A percentile compares a stretch with the other conserved stretches of the same genome.
Conservation (phyloP, 163 green algal species). For the Scenedesmus sp. region DNA sequence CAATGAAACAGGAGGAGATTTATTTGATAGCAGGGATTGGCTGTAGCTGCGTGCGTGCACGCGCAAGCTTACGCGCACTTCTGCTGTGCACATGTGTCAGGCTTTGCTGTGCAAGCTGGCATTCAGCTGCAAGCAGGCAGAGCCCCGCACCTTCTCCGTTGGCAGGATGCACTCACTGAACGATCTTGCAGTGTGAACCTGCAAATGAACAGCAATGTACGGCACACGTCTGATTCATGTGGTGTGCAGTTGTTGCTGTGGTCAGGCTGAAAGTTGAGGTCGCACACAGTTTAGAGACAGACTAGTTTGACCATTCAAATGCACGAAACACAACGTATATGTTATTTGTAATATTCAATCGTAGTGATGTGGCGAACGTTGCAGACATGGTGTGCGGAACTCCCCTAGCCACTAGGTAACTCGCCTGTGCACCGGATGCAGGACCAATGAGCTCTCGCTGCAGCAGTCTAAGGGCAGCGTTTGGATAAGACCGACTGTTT, state of each 20-base stretch:
- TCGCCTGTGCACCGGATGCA: not conserved
- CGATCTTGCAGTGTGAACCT: slow-evolving; percentile 33
- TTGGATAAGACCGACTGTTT: not conserved
- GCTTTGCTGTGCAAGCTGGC: not conserved
- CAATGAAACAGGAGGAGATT: not conserved
- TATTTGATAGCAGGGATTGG: not conserved
- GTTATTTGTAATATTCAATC: not conserved
- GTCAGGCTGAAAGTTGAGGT: not conserved
- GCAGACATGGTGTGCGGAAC: not conserved
- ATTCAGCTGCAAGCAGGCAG: not conserved
- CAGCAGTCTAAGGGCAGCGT: slow-evolving; percentile 25
- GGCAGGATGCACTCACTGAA: slow-evolving; percentile 48
- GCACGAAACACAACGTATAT: not conserved
- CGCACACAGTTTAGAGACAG: not conserved
- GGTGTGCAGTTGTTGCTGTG: not conserved
- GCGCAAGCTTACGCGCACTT: too few species aligned
- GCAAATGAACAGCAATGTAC: not conserved
- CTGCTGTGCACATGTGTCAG: not conserved
- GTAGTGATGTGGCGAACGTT: not conserved
- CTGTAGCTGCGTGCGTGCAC: too few species aligned
- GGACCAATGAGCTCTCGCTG: slow-evolving; percentile 14
- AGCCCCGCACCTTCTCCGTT: slow-evolving; percentile 19
- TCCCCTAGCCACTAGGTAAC: not conserved
- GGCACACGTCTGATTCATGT: not conserved
- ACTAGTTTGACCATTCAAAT: not conserved